Conservation (phyloP, 306 rosid genomes). For the Herpetospermum pedunculosum region DNA sequence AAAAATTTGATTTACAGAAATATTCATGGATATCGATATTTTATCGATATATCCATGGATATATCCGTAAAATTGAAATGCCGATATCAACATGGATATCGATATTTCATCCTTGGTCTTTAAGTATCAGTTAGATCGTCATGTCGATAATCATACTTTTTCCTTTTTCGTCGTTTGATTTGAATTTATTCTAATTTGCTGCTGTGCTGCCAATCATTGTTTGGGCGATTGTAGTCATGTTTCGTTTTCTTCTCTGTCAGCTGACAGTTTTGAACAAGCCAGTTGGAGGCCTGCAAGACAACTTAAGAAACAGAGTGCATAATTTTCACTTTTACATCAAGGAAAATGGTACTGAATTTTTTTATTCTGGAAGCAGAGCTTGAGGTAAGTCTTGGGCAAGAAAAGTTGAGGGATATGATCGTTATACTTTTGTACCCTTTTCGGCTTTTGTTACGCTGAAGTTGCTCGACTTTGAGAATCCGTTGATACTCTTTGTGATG, state of each 20-base stretch:
- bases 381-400: conserved; percentile 9
- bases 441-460: neutral
- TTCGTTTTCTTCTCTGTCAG: conserved; percentile 19
- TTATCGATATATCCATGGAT: no score
- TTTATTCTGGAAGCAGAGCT: conserved; percentile 70
- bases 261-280: conserved; percentile 47
- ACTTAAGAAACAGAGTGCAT: conserved; percentile 24
- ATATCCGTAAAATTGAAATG: no score
- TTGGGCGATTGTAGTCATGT: neutral
- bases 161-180: neutral
- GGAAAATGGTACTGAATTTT: conserved; percentile 62
- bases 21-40: no score
- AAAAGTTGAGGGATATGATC: neutral
- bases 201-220: neutral
- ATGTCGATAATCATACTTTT: neutral
- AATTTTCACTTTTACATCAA: conserved; percentile 71
- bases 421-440: neutral
- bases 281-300: conserved; percentile 24
- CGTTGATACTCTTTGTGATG: neutral
- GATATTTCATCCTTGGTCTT: no score
- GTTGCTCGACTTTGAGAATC: neutral
- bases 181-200: neutral
- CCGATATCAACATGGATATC: no score
- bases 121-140: neutral
- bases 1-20: no score